Evolutionary conservation across 192 early-diverging fungal genomes (phyloP).

Genomic region (Backusella mclennaniae): DNA sequence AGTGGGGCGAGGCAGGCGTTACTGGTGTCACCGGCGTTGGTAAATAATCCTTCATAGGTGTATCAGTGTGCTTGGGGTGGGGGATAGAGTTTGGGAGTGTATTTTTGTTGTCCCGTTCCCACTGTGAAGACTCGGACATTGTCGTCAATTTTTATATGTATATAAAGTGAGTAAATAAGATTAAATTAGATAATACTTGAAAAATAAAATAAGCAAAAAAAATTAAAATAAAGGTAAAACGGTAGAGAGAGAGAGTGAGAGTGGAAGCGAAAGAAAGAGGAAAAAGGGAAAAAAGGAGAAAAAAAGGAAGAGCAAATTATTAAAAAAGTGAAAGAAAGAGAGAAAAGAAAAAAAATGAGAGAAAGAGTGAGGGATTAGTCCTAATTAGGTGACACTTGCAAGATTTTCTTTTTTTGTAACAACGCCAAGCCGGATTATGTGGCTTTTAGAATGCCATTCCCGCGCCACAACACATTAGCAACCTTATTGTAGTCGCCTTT

Average conservation of each 20-base stretch:
- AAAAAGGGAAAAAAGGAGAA: neutral
- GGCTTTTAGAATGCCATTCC: neutral
- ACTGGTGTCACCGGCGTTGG: conserved; percentile 16
- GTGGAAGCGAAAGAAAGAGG: neutral
- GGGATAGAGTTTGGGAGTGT: neutral
- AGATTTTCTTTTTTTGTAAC: conserved; percentile 2
- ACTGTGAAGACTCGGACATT: neutral
- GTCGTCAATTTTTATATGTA: neutral
- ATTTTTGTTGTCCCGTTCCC: neutral
- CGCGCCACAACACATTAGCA: neutral
- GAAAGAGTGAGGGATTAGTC: neutral
- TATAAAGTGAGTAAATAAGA: neutral
- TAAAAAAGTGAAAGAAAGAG: neutral
- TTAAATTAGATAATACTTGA: neutral
- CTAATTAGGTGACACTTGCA: neutral
- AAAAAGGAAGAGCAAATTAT: neutral
- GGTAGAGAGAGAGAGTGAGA: neutral
- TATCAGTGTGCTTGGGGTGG: conserved; percentile 2
- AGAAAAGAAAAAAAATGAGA: neutral
- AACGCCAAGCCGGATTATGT: conserved; percentile 6
- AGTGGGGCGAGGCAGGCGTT: neutral
- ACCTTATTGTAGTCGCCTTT: neutral
- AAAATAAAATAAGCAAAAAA: neutral
- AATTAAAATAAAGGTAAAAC: neutral
- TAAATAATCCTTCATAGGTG: conserved; percentile 16